Base-by-base conservation (phyloP, 306 rosid species). In the Canavalia gladiata region DNA sequence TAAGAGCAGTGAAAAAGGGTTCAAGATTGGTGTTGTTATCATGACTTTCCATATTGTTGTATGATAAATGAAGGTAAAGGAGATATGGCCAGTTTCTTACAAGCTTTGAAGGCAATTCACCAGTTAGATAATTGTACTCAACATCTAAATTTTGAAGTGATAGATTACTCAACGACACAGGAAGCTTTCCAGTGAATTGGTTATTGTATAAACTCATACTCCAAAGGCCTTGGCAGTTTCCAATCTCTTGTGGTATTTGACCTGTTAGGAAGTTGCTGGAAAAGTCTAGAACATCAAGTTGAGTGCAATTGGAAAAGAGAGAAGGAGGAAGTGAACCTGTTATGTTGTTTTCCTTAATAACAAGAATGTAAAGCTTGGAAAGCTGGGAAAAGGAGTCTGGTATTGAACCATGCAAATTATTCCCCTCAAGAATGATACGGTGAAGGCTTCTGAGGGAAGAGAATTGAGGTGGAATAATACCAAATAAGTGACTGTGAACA, bases 141-240 rank as follows among this genome's bases (percentile, higher is more conserved):
- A 92, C 77, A 13, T 92, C 97, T 33, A 90, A n/a, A 68, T 83
- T 84, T 11, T 0, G 9, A 25, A 89, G 43, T 2, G 88, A 69
- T 52, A 68, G 58, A 77, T 87, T 86, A 8, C 46, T 71, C 34
- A 92, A 50, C 43, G 91, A 84, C 65, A 68, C 54, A 45, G 97
- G 94, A 74, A 92, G 86, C 11, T 68, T 81, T 35, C 97, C 94
- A 6, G 82, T 81, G 28, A 92, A 89, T 64, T 81, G 90, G 49
- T 90, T 92, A 52, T 86, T 82, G 89, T 92, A 92, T 52, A 90
- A 74, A 79, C 49, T 88, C 55, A 92, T 88, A 76, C 78, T 89
- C 92, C 91, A 81, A 7, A 92, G 74, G 11, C 6, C n/a, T 7
- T 37, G 75, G 82, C 97, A 90, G 45, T 89, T 90, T 79, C 94